phyloP scores from a whole-genome alignment of 2,329 filamentous ascomycete genomes.

The Sporothrix schenckii region DNA sequence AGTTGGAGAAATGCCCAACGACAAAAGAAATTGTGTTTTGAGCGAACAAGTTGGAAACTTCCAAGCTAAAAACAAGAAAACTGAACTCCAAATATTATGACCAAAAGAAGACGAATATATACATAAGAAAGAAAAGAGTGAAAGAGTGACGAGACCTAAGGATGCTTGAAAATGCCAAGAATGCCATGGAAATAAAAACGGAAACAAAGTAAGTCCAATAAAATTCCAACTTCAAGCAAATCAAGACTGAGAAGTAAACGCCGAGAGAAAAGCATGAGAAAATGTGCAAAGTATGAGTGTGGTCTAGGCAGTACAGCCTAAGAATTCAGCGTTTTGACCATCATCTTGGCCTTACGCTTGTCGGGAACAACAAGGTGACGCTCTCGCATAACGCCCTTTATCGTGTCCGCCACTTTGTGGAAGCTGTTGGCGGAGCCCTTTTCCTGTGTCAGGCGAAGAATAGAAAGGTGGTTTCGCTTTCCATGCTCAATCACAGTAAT shows the following conservation, averaged over 20 bases:
- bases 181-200: not conserved
- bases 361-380: conserved; percentile 71
- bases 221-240: not conserved
- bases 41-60: not conserved
- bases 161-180: not conserved
- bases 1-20: too few species aligned
- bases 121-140: not conserved
- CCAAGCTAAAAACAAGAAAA: not conserved
- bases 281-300: conserved; percentile 2
- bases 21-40: not conserved
- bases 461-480: conserved; percentile 72
- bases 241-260: not conserved
- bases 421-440: conserved; percentile 91
- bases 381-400: conserved; percentile 68
- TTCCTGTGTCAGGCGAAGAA: conserved; percentile 86
- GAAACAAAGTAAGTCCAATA: not conserved
- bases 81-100: not conserved
- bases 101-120: not conserved
- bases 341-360: conserved; percentile 68
- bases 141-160: not conserved
- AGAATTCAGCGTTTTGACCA: conserved; percentile 68
- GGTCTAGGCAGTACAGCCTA: conserved; percentile 36
- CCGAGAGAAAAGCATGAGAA: conserved; percentile 2
- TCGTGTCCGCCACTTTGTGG: conserved; percentile 75
- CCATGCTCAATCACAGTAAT: conserved; percentile 89